Percentiles rank a stretch among this genome's conserved stretches.
phyloP scores from a whole-genome alignment of 2,329 filamentous ascomycete species.

The Leptographium radiaticola region DNA sequence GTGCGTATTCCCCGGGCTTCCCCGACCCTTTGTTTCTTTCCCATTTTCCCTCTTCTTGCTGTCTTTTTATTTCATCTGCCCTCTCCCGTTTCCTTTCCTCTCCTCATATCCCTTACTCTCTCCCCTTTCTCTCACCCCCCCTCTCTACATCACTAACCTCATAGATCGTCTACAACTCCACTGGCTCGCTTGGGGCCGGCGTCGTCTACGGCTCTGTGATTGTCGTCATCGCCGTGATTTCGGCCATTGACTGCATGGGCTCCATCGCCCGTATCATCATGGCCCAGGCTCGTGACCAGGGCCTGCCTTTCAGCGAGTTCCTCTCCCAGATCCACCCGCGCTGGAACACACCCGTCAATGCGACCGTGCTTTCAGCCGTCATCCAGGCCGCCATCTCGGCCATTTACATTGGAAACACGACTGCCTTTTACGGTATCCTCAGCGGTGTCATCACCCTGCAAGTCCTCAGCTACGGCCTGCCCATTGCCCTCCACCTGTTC shows the following conservation, averaged over 20 bases:
- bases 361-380: neutral
- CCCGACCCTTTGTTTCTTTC: too few relatives aligned
- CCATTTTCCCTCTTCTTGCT: too few relatives aligned
- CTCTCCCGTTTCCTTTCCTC: too few relatives aligned
- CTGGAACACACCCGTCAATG: neutral
- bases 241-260: conserved; percentile 2
- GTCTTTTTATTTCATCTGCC: too few relatives aligned
- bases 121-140: neutral
- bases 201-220: conserved; percentile 1
- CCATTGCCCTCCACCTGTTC: neutral
- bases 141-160: neutral
- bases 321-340: neutral
- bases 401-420: conserved; percentile 4
- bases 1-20: neutral
- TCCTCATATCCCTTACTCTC: neutral
- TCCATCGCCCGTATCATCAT: conserved; percentile 3
- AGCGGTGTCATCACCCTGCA: conserved; percentile 1
- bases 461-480: conserved; percentile 1
- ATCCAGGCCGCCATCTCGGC: conserved; percentile 1
- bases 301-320: neutral
- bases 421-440: conserved; percentile 3
- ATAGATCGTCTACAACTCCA: conserved; percentile 3
- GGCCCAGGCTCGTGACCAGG: conserved; percentile 2
- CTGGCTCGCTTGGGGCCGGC: conserved; percentile 1
- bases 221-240: neutral